Percentiles rank a stretch among this genome's conserved stretches.
Evolutionary conservation across 2,329 filamentous ascomycete species (phyloP).

Genomic region (Alternaria dauci): DNA sequence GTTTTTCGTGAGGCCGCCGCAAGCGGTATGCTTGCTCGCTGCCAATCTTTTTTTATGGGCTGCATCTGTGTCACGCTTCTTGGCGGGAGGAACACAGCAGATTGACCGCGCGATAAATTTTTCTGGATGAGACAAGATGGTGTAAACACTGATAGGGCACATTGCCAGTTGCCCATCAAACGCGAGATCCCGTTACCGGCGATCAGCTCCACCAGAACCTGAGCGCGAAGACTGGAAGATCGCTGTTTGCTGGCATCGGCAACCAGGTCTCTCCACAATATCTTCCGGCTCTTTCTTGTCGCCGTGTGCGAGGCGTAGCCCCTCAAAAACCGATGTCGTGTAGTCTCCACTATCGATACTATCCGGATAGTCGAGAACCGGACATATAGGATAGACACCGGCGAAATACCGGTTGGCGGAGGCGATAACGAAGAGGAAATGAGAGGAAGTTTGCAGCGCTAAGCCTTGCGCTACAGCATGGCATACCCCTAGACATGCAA

Average conservation of each 20-base stretch:
- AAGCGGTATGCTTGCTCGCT: slow-evolving; percentile 5
- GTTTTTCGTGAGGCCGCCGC: background rate
- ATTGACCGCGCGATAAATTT: background rate
- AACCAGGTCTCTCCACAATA: background rate
- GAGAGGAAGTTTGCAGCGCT: slow-evolving; percentile 10
- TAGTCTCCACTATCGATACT: slow-evolving; percentile 1
- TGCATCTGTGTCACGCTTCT: background rate
- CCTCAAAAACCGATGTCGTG: background rate
- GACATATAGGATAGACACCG: slow-evolving; percentile 2
- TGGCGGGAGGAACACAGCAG: background rate
- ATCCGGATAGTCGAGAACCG: background rate
- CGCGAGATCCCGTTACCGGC: background rate
- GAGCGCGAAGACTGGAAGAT: background rate
- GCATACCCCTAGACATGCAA: slow-evolving; percentile 10
- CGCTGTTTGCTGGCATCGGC: background rate
- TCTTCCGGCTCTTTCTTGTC: background rate
- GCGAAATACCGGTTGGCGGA: slow-evolving; percentile 24
- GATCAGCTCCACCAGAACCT: background rate
- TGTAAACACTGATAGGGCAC: background rate
- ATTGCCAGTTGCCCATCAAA: background rate
- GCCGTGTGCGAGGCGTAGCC: background rate
- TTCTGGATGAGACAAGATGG: background rate
- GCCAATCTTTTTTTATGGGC: slow-evolving; percentile 1
- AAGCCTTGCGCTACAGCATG: slow-evolving; percentile 22
- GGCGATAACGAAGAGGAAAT: slow-evolving; percentile 13